Evolutionary conservation across 2,329 filamentous ascomycete genomes (phyloP).

Genomic region (Aspergillus chevalieri): DNA sequence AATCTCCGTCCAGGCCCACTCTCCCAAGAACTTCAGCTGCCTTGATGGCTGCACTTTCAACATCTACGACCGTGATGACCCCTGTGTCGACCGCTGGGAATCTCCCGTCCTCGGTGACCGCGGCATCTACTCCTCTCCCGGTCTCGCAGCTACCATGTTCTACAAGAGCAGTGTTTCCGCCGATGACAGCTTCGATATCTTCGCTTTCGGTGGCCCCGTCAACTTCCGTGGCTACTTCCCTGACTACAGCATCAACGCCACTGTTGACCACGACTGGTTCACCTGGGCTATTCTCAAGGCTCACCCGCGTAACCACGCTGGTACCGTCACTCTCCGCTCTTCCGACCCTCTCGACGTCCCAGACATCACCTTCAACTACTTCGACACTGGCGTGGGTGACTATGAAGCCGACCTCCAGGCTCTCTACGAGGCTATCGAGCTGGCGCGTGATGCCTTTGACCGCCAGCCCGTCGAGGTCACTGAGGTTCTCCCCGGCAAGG

Average conservation of each 20-base stretch:
- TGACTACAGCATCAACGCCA: constrained; percentile 38
- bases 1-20: constrained; percentile 15
- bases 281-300: constrained; percentile 52
- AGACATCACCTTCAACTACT: constrained; percentile 58
- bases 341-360: constrained; percentile 60
- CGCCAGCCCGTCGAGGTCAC: constrained; percentile 37
- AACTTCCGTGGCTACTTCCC: constrained; percentile 51
- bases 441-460: constrained; percentile 45
- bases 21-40: constrained; percentile 38
- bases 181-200: constrained; percentile 47
- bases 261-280: constrained; percentile 36
- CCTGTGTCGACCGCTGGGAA: constrained; percentile 42
- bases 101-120: constrained; percentile 29
- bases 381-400: constrained; percentile 34
- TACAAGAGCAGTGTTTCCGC: constrained; percentile 30
- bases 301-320: constrained; percentile 57
- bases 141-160: constrained; percentile 48
- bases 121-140: constrained; percentile 46
- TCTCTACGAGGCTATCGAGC: constrained; percentile 50
- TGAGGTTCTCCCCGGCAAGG: constrained; percentile 39
- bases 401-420: constrained; percentile 48
- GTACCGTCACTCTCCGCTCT: constrained; percentile 56
- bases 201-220: constrained; percentile 51
- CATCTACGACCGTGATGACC: constrained; percentile 23
- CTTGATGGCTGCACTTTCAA: constrained; percentile 29